A percentile compares a stretch with the other conserved stretches of the same genome.
Conservation (phyloP, 1,284 basidiomycete species). For the Schizophyllum amplum region DNA sequence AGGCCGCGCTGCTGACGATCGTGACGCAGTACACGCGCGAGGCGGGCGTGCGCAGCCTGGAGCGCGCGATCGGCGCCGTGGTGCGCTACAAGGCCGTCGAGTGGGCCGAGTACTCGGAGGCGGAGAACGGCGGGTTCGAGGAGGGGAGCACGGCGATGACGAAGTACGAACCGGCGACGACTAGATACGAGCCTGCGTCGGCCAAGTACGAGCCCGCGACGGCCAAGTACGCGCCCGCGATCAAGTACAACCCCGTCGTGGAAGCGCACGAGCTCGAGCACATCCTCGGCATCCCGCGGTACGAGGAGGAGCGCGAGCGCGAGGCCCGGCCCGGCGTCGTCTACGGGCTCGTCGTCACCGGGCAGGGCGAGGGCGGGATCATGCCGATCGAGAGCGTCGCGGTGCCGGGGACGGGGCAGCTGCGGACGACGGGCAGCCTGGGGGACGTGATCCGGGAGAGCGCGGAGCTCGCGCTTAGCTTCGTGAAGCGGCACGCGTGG, state of each 20-base stretch:
- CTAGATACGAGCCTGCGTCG: too few species aligned
- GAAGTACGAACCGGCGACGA: too few species aligned
- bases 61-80: slow-evolving; percentile 81
- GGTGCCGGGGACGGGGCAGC: slow-evolving; percentile 61
- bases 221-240: slow-evolving; percentile 3
- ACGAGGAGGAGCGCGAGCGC: slow-evolving; percentile 73
- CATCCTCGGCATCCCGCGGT: slow-evolving; percentile 78
- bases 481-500: slow-evolving; percentile 81
- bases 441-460: slow-evolving; percentile 88
- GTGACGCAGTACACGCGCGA: slow-evolving; percentile 79
- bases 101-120: slow-evolving; percentile 71
- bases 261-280: slow-evolving; percentile 70
- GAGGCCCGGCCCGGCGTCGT: slow-evolving; percentile 68
- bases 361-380: slow-evolving; percentile 82
- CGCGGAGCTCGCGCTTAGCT: slow-evolving; percentile 79
- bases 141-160: too few species aligned
- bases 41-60: slow-evolving; percentile 88
- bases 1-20: slow-evolving; percentile 63
- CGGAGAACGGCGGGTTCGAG: too few species aligned
- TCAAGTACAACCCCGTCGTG: slow-evolving; percentile 57
- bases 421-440: slow-evolving; percentile 77
- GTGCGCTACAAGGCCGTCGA: slow-evolving; percentile 86
- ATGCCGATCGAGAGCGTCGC: slow-evolving; percentile 75
- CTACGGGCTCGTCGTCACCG: slow-evolving; percentile 84
- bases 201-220: not conserved